Evolutionary conservation across 129 eudicot species (phyloP).

Genomic region (Chrysanthemum makinoi): DNA sequence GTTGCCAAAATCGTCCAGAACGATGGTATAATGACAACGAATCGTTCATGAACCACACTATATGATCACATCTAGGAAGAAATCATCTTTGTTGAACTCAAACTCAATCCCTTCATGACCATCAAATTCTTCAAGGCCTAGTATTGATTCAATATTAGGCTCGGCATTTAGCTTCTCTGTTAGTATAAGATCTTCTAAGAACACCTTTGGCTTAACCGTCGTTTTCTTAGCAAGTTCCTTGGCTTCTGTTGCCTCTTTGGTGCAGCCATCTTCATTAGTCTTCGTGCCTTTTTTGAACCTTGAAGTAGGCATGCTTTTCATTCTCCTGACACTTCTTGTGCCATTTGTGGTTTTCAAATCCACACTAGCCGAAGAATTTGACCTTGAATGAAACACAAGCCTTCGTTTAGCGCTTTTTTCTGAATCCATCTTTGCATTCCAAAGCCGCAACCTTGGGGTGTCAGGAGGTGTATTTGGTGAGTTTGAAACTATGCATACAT

Average conservation of each 20-base stretch:
- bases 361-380: constrained; percentile 2
- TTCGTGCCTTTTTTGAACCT: not conserved
- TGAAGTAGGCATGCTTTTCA: constrained; percentile 10
- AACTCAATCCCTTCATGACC: constrained; percentile 9
- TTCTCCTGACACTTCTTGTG: not conserved
- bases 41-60: not conserved
- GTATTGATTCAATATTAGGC: not conserved
- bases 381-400: not conserved
- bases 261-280: not conserved
- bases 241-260: not conserved
- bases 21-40: not conserved
- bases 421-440: not conserved
- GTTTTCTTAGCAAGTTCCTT: not conserved
- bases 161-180: not conserved
- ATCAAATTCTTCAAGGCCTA: constrained; percentile 3
- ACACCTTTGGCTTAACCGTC: not conserved
- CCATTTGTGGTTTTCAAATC: not conserved
- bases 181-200: not conserved
- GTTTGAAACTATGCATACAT: not conserved
- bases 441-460: not conserved
- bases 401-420: not conserved
- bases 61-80: constrained; percentile 4
- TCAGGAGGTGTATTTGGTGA: constrained; percentile 14
- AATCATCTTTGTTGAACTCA: constrained; percentile 7
- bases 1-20: not conserved